A percentile compares a stretch with the other conserved stretches of the same genome.
Conservation (phyloP, 2,329 filamentous ascomycete species). For the Ophiocordyceps australis region DNA sequence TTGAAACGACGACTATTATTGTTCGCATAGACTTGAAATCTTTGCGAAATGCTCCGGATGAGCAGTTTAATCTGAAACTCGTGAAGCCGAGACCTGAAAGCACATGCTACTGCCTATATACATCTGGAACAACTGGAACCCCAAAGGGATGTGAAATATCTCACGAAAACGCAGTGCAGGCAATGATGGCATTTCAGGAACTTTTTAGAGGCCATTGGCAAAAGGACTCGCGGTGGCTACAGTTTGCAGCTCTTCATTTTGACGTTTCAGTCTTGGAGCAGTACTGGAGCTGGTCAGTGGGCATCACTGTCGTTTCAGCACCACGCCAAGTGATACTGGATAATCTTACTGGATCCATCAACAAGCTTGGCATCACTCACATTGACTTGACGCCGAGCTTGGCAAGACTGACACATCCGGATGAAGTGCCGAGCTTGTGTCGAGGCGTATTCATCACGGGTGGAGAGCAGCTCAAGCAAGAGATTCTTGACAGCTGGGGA, state of each 20-base stretch:
- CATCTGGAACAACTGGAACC: slow-evolving; percentile 70
- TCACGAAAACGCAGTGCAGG: slow-evolving; percentile 76
- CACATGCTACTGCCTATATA: slow-evolving; percentile 72
- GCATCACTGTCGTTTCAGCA: slow-evolving; percentile 67
- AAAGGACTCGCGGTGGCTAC: slow-evolving; percentile 58
- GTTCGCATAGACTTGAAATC: slow-evolving; percentile 13
- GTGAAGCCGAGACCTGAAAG: slow-evolving; percentile 12
- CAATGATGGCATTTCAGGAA: slow-evolving; percentile 69
- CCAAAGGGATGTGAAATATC: slow-evolving; percentile 82
- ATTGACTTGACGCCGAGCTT: slow-evolving; percentile 84
- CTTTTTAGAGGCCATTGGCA: slow-evolving; percentile 66
- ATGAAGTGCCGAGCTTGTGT: slow-evolving; percentile 64
- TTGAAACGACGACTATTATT: slow-evolving; percentile 12
- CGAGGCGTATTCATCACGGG: slow-evolving; percentile 85
- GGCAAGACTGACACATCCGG: slow-evolving; percentile 58
- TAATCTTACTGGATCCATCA: slow-evolving; percentile 59
- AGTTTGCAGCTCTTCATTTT: slow-evolving; percentile 90
- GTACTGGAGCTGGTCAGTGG: slow-evolving; percentile 89
- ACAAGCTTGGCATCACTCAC: slow-evolving; percentile 60
- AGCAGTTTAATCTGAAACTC: background rate
- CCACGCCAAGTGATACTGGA: slow-evolving; percentile 74
- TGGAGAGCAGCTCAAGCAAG: slow-evolving; percentile 73
- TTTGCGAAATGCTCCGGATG: slow-evolving; percentile 7
- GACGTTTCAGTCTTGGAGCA: slow-evolving; percentile 88
- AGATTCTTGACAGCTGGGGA: slow-evolving; percentile 78